Conservation (phyloP, 805 yeast species). For the Schwanniomyces sp. region DNA sequence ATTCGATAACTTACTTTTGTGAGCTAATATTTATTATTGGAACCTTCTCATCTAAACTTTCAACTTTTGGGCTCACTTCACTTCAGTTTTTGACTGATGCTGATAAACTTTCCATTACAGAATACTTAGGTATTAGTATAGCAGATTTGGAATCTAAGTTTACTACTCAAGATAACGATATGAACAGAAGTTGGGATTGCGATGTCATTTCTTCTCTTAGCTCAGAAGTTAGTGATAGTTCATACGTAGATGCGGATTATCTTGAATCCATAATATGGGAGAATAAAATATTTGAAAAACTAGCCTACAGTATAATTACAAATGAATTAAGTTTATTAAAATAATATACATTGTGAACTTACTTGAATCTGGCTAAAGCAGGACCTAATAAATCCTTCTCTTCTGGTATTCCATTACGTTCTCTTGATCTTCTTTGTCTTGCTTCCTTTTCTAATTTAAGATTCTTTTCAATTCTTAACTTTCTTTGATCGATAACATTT, state of each 20-base stretch:
- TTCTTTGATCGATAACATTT: constrained; percentile 85
- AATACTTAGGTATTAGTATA: constrained; percentile 8
- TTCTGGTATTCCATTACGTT: constrained; percentile 46
- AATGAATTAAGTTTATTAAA: constrained; percentile 2
- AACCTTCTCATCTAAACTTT: constrained; percentile 17
- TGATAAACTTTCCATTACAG: constrained; percentile 10
- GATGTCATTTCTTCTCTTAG: neutral
- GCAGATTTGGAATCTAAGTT: constrained; percentile 1
- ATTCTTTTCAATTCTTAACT: constrained; percentile 71
- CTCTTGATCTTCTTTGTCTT: constrained; percentile 52
- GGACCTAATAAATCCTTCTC: constrained; percentile 53
- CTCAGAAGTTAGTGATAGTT: constrained; percentile 1
- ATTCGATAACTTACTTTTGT: constrained; percentile 15
- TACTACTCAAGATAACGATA: neutral
- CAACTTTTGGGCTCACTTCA: constrained; percentile 17
- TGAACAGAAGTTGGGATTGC: neutral
- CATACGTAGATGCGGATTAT: constrained; percentile 11
- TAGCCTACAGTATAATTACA: constrained; percentile 10
- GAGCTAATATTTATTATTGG: constrained; percentile 18
- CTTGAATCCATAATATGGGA: constrained; percentile 21
- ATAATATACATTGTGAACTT: constrained; percentile 7
- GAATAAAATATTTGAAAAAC: constrained; percentile 16
- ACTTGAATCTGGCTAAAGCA: constrained; percentile 51
- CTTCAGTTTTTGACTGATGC: constrained; percentile 15
- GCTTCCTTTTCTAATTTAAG: constrained; percentile 71